These are phyloP conservation scores for Haplosporangium sp. DNA, from an alignment of 371 early-diverging fungal genomes.

Conservation along the genomic window DNA sequence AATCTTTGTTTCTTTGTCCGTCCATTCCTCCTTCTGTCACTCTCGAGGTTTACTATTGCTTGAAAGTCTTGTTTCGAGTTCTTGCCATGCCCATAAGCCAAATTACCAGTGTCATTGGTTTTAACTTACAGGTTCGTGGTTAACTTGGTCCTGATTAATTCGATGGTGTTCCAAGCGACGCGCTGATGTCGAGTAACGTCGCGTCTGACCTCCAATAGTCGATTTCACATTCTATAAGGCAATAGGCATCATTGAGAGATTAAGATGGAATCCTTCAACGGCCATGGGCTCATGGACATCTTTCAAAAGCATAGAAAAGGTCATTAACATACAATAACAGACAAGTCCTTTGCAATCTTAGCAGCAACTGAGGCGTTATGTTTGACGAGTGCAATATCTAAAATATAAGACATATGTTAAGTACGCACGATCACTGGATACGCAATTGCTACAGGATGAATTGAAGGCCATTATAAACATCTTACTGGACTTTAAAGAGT, in stretches of 20 bases:
- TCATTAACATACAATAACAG: slow-evolving; percentile 34
- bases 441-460: not conserved
- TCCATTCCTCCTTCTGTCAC: not conserved
- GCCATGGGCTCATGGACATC: not conserved
- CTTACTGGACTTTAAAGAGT: slow-evolving; percentile 84
- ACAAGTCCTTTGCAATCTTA: slow-evolving; percentile 74
- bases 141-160: not conserved
- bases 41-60: not conserved
- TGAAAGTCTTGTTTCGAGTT: not conserved
- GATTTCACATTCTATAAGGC: not conserved
- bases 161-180: slow-evolving; percentile 16
- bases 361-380: slow-evolving; percentile 91
- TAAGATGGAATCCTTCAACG: not conserved
- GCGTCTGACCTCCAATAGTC: slow-evolving; percentile 1
- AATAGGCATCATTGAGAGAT: not conserved
- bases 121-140: slow-evolving; percentile 32
- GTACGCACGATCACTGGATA: not conserved
- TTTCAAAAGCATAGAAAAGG: not conserved
- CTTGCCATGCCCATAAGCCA: not conserved
- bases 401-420: too few relatives aligned
- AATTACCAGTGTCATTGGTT: not conserved
- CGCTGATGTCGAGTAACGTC: slow-evolving; percentile 33
- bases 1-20: not conserved
- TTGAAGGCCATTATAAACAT: not conserved
- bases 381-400: slow-evolving; percentile 89